A percentile compares a stretch with the other conserved stretches of the same genome.
Conservation (phyloP, 805 yeast genomes). For the Scheffersomyces lignosus region DNA sequence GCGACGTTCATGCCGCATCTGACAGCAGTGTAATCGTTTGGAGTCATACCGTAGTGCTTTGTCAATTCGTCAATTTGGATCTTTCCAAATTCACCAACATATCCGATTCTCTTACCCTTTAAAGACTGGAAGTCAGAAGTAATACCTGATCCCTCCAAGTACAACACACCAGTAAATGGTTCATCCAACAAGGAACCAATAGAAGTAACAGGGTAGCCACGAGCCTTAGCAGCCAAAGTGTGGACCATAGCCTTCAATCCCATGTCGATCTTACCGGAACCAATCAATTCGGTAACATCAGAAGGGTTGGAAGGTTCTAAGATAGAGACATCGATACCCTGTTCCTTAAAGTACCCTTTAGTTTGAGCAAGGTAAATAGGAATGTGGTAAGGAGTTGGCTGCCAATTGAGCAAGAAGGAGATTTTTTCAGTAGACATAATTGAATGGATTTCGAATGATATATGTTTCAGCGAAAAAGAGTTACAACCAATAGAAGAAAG, state of each 20-base stretch:
- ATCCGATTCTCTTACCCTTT: slow-evolving; percentile 55
- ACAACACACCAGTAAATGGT: slow-evolving; percentile 57
- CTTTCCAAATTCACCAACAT: slow-evolving; percentile 61
- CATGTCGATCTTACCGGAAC: slow-evolving; percentile 58
- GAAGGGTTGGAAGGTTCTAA: slow-evolving; percentile 59
- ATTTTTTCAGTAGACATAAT: slow-evolving; percentile 47
- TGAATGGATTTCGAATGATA: neutral
- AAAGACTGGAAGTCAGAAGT: slow-evolving; percentile 51
- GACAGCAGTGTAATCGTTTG: slow-evolving; percentile 55
- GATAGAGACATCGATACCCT: slow-evolving; percentile 51
- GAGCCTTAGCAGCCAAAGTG: slow-evolving; percentile 58
- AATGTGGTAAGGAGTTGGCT: slow-evolving; percentile 56
- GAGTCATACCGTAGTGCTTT: slow-evolving; percentile 55
- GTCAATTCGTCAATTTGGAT: slow-evolving; percentile 58
- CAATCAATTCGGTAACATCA: slow-evolving; percentile 57
- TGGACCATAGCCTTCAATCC: slow-evolving; percentile 63
- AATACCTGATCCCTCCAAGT: slow-evolving; percentile 51
- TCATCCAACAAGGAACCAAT: slow-evolving; percentile 56
- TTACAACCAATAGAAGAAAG: no score
- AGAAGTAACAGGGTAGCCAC: slow-evolving; percentile 58
- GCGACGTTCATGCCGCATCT: slow-evolving; percentile 64
- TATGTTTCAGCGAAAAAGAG: no score
- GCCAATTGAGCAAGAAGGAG: slow-evolving; percentile 55
- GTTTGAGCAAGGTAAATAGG: slow-evolving; percentile 51
- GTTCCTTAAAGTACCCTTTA: slow-evolving; percentile 51